These are phyloP conservation scores for Didymellaceae sp. DNA, from an alignment of 2,329 filamentous ascomycete species.

Conservation along the genomic window DNA sequence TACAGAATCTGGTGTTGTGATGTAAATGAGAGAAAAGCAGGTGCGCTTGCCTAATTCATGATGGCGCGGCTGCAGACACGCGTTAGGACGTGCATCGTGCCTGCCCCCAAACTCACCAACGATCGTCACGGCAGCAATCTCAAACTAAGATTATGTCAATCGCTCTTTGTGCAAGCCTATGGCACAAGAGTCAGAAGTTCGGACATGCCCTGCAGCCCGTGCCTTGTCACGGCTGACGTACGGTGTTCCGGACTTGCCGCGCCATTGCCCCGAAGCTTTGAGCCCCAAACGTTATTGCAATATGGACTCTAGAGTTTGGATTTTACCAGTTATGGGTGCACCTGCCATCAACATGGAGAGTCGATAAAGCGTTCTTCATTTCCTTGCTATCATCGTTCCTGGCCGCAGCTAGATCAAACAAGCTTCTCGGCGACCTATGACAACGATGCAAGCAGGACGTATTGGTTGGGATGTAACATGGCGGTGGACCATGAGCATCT, in stretches of 20 bases:
- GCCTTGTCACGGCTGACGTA: too few relatives aligned
- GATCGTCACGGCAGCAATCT: neutral
- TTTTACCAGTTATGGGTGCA: too few relatives aligned
- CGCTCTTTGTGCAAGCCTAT: too few relatives aligned
- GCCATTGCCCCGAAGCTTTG: too few relatives aligned
- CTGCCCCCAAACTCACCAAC: neutral
- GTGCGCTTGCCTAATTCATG: slow-evolving; percentile 1
- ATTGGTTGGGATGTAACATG: neutral
- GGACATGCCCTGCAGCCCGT: too few relatives aligned
- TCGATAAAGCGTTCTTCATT: neutral
- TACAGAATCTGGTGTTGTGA: neutral
- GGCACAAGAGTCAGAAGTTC: too few relatives aligned
- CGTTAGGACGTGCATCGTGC: slow-evolving; percentile 1
- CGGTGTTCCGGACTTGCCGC: too few relatives aligned
- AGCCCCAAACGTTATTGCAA: too few relatives aligned
- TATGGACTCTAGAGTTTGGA: too few relatives aligned
- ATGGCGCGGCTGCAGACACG: neutral
- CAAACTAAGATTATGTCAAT: neutral
- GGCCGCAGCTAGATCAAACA: neutral
- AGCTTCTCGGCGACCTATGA: neutral
- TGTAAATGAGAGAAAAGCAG: neutral
- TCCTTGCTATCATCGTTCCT: neutral
- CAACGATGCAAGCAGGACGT: neutral
- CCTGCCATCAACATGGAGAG: too few relatives aligned
- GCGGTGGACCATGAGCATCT: neutral